These are phyloP conservation scores for Cardamine chenopodiifolia DNA, from an alignment of 345 rosid genomes.

Conservation along the genomic window DNA sequence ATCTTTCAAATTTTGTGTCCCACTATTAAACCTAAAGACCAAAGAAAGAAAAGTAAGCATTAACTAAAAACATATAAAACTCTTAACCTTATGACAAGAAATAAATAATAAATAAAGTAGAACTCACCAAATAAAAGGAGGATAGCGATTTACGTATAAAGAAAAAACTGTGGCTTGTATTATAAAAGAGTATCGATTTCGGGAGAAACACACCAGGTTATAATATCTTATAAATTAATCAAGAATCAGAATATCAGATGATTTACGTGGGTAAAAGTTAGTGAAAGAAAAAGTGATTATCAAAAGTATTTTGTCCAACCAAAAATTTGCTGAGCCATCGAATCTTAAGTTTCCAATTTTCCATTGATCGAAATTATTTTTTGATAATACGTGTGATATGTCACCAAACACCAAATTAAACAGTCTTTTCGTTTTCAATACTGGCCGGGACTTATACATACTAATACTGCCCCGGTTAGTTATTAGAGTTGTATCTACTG, in stretches of 20 bases:
- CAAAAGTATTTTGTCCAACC: slow-evolving; percentile 25
- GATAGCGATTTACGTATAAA: slow-evolving; percentile 31
- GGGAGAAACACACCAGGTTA: slow-evolving; percentile 27
- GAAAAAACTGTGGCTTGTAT: not conserved
- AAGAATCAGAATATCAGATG: slow-evolving; percentile 21
- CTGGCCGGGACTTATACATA: not conserved
- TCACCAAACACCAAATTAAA: slow-evolving; percentile 3
- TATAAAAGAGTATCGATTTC: slow-evolving; percentile 5
- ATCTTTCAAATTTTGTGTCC: slow-evolving; percentile 36
- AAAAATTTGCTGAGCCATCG: slow-evolving; percentile 33
- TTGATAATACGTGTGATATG: not conserved
- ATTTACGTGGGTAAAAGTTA: slow-evolving; percentile 38
- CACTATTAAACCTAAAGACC: slow-evolving; percentile 40
- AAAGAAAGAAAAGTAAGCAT: slow-evolving; percentile 38
- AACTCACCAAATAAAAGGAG: slow-evolving; percentile 25
- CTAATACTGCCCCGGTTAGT: not conserved
- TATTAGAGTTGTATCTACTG: not conserved
- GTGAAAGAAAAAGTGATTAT: slow-evolving; percentile 27
- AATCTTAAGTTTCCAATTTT: slow-evolving; percentile 17
- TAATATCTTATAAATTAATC: slow-evolving; percentile 34
- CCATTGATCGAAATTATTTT: not conserved
- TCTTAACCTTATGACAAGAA: too few relatives aligned
- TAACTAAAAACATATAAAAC: slow-evolving; percentile 24
- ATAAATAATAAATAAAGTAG: too few relatives aligned
- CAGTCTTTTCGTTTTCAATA: not conserved